Base-by-base conservation (phyloP, 169 alveolate species). In the Babesia sp. region DNA sequence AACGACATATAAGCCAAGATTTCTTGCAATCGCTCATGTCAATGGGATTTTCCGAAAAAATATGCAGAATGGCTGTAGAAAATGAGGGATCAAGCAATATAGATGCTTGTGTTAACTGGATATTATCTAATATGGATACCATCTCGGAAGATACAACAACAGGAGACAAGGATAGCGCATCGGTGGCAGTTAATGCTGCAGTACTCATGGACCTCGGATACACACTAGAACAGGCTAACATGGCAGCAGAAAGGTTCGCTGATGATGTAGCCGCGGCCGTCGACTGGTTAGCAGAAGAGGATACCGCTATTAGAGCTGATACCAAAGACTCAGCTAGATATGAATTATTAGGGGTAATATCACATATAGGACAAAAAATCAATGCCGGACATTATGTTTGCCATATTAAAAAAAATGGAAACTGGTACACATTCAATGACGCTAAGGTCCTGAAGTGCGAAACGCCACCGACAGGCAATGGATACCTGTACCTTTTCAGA, bases 361-460 rank as follows among this genome's bases (percentile, higher is more conserved):
- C 93, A 48, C 95, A 91, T 64, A 83, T 91, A 12, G 95, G 95
- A 29, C 71, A 79, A 63, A 91, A 79, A 58, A 86, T 89, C 51
- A 87, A 89, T 56, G 84, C 88, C 51, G 95, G 95, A 16, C 95
- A 91, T 75, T 91, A 91, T 37, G 90, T 91, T 2, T 91, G 91
- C 66, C 91, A 89, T 83, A 48, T 83, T 18, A 89, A 86, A 60
- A 67, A 45, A 71, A 39, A 57, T 37, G 58, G 55, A 34, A 58
- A 45, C 29, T 77, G 86, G 86, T 66, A 67, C 69, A 59, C 72
- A 4, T 77, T 59, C 59, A 77, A 77, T 69, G 86, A 77, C 36
- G 36, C 71, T 54, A 77, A 68, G 69, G 74, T 77, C 42, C 67
- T 31, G 54, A 57, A 29, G 26, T 55, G 67, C 37, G 57, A 61